Base-by-base conservation (phyloP, 306 rosid species). In the Vigna radiata region DNA sequence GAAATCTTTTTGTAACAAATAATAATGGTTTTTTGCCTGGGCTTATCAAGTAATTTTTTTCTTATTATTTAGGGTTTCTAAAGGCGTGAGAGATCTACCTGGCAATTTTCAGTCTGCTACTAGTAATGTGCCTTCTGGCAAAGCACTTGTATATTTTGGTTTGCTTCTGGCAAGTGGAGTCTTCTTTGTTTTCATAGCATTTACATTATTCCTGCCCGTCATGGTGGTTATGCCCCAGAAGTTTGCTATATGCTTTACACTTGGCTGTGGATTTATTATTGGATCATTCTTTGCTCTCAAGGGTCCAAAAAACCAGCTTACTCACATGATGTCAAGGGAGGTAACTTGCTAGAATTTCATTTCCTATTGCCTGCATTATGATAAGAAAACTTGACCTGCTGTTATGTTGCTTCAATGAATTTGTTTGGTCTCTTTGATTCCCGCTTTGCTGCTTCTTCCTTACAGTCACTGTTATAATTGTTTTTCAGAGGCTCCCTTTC, bases 211-310 rank as follows among this genome's bases (percentile, higher is more conserved):
- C 90, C 93, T 96, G 44, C 99, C 99, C 23, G 89, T 92, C 81
- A 96, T 96, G 99, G 99, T 92, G 76, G 85, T 96, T 71, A 85
- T 96, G 97, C 99, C 99, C 33, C 98, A 96, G 85, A 96, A 96
- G 83, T 96, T 96, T 89, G 99, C 99, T 60, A 75, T 96, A 84
- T 91, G 98, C 87, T 96, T 96, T 82, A 96, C 99, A 13, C 94
- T 92, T 84, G 99, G 99, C n/a, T 96, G 98, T 81, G 88, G 88
- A 82, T 88, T 96, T 78, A 91, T 96, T 68, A 89, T 96, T 66
- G 97, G 94, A 48, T 89, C 99, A 59, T 96, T 96, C 89, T 92
- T 92, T 87, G 98, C 94, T 31, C 97, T 96, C 79, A 92, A 83
- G 83, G 98, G 99, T 84, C 96, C 99, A 27, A 75, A 87, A 77